A percentile compares a stretch with the other conserved stretches of the same genome.
Evolutionary conservation across 2,329 filamentous ascomycete genomes (phyloP).

Genomic region (Samsoniella hepiali): DNA sequence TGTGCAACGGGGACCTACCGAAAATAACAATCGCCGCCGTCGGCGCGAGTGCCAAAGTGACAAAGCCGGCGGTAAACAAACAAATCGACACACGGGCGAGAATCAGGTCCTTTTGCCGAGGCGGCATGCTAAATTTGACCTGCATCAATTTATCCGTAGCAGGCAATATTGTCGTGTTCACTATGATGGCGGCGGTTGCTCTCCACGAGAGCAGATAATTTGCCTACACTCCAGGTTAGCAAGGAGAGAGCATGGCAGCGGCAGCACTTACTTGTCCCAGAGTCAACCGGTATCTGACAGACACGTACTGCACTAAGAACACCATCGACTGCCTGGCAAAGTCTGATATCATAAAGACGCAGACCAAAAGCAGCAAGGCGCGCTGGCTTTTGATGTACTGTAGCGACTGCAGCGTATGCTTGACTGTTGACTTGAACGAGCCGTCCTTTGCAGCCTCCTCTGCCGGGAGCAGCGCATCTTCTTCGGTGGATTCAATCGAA

Average conservation of each 20-base stretch:
- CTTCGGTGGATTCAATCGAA: not conserved
- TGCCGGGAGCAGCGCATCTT: not conserved
- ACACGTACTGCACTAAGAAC: slow-evolving; percentile 14
- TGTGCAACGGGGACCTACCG: not conserved
- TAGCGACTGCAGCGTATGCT: slow-evolving; percentile 6
- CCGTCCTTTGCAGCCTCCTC: not conserved
- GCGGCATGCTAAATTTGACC: not conserved
- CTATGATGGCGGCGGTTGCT: slow-evolving; percentile 5
- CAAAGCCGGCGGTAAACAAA: not conserved
- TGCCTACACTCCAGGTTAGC: not conserved
- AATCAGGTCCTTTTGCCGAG: slow-evolving; percentile 4
- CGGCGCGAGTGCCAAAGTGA: slow-evolving; percentile 9
- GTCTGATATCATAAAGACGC: slow-evolving; percentile 12
- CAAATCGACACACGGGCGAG: slow-evolving; percentile 5
- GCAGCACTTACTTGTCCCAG: not conserved
- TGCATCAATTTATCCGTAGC: slow-evolving; percentile 3
- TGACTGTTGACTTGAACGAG: slow-evolving; percentile 4
- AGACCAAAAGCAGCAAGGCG: not conserved
- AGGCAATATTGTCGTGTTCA: slow-evolving; percentile 5
- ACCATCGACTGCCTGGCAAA: slow-evolving; percentile 15
- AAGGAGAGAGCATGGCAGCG: not conserved
- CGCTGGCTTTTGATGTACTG: slow-evolving; percentile 3
- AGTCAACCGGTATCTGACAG: slow-evolving; percentile 5
- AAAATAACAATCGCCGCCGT: not conserved
- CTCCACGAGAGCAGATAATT: slow-evolving; percentile 14